phyloP scores from a whole-genome alignment of 192 early-diverging fungal species.

The Podila horticola region DNA sequence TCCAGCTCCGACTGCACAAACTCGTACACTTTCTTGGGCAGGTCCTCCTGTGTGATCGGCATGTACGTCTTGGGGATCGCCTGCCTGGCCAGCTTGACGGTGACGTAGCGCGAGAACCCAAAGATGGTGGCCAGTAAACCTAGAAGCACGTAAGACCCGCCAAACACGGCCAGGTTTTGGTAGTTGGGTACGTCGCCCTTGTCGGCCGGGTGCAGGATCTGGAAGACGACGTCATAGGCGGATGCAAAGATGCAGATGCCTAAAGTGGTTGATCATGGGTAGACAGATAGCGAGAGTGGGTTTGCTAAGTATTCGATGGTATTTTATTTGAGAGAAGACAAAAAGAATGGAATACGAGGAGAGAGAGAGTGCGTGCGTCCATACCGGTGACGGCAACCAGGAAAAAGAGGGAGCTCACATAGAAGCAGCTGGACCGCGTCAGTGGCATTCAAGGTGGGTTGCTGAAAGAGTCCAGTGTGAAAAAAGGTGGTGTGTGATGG shows the following conservation, averaged over 20 bases:
- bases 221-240: slow-evolving; percentile 64
- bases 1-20: slow-evolving; percentile 56
- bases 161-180: slow-evolving; percentile 60
- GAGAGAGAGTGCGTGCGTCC: neutral
- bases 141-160: slow-evolving; percentile 59
- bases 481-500: neutral
- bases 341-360: neutral
- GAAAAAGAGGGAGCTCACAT: slow-evolving; percentile 54
- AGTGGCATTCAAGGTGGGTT: slow-evolving; percentile 37
- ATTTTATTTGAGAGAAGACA: neutral
- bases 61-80: slow-evolving; percentile 66
- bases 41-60: slow-evolving; percentile 55
- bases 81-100: slow-evolving; percentile 54
- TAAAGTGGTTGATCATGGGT: neutral
- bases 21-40: slow-evolving; percentile 61
- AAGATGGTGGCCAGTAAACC: slow-evolving; percentile 57
- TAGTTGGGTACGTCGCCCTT: slow-evolving; percentile 46
- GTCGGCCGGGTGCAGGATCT: slow-evolving; percentile 54
- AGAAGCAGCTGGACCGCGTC: slow-evolving; percentile 52
- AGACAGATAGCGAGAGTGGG: neutral
- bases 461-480: neutral
- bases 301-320: neutral
- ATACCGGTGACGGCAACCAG: slow-evolving; percentile 51
- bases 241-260: slow-evolving; percentile 62
- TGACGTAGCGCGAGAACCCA: slow-evolving; percentile 60